Percentiles rank a stretch among this genome's conserved stretches.
Evolutionary conservation across 164 flowering plant species (phyloP).

Genomic region (Annona cherimola): DNA sequence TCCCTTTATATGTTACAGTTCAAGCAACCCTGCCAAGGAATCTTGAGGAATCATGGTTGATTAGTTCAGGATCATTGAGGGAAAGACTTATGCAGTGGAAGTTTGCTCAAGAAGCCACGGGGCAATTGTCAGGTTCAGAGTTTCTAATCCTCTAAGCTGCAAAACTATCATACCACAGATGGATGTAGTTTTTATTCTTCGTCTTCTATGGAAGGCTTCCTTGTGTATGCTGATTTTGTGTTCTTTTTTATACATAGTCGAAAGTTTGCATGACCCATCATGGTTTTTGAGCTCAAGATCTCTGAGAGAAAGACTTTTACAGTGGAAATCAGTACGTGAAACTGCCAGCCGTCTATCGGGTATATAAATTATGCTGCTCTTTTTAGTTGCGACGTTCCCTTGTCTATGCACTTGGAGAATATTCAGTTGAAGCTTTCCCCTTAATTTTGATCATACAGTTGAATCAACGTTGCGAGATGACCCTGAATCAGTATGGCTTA

Average conservation of each 20-base stretch:
- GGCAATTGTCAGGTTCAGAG: not conserved
- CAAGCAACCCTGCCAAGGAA: not conserved
- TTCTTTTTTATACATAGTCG: too few species aligned
- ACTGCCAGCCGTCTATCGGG: not conserved
- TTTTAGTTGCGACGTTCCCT: too few species aligned
- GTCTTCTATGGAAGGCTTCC: too few species aligned
- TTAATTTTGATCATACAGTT: not conserved
- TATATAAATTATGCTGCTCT: not conserved
- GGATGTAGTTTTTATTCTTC: too few species aligned
- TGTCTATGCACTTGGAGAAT: too few species aligned
- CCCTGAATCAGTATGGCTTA: not conserved
- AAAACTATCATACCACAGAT: too few species aligned
- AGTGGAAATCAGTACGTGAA: not conserved
- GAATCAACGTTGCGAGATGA: not conserved
- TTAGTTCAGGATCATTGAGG: not conserved
- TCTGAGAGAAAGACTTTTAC: not conserved
- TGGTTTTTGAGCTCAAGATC: not conserved
- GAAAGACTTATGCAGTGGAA: not conserved
- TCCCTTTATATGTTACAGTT: not conserved
- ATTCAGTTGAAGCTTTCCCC: too few species aligned
- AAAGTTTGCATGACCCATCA: not conserved
- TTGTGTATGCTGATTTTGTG: too few species aligned
- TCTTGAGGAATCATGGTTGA: not conserved
- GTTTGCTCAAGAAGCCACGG: not conserved
- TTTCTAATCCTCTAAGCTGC: not conserved